These are phyloP conservation scores for Phytophthora vignae DNA, from an alignment of 352 stramenopile species.

Conservation along the genomic window DNA sequence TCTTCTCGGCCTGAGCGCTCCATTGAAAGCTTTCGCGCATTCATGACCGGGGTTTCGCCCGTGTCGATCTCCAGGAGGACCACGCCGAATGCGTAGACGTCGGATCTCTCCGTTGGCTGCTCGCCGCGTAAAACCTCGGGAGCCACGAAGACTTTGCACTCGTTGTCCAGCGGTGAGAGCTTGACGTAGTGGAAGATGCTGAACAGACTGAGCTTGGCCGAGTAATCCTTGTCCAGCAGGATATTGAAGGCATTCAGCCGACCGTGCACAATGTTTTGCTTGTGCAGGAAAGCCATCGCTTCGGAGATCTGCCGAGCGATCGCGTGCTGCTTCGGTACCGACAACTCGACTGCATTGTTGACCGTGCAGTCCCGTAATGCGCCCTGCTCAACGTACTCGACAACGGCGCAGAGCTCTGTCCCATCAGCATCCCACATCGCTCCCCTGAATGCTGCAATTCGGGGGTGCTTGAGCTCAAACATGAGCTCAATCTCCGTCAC, in stretches of 20 bases:
- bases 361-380: conserved; percentile 70
- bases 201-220: conserved; percentile 81
- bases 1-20: conserved; percentile 40
- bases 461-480: conserved; percentile 68
- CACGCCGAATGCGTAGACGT: conserved; percentile 84
- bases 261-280: conserved; percentile 77
- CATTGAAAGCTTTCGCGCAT: conserved; percentile 55
- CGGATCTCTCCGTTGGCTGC: conserved; percentile 71
- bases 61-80: conserved; percentile 82
- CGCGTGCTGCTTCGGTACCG: conserved; percentile 68
- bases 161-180: conserved; percentile 68
- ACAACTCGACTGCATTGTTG: conserved; percentile 42
- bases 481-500: conserved; percentile 87
- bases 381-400: conserved; percentile 73
- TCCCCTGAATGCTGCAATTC: conserved; percentile 74
- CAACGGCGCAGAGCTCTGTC: conserved; percentile 75
- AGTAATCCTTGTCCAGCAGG: conserved; percentile 69
- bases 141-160: conserved; percentile 73
- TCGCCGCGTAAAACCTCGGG: conserved; percentile 78
- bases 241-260: conserved; percentile 84
- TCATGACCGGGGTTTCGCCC: conserved; percentile 71
- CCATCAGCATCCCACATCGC: conserved; percentile 79
- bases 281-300: conserved; percentile 70
- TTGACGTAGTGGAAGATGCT: conserved; percentile 84
- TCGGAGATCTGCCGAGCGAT: conserved; percentile 80